These are phyloP conservation scores for Eucalyptus caleyi DNA, from an alignment of 345 rosid species.

Conservation along the genomic window DNA sequence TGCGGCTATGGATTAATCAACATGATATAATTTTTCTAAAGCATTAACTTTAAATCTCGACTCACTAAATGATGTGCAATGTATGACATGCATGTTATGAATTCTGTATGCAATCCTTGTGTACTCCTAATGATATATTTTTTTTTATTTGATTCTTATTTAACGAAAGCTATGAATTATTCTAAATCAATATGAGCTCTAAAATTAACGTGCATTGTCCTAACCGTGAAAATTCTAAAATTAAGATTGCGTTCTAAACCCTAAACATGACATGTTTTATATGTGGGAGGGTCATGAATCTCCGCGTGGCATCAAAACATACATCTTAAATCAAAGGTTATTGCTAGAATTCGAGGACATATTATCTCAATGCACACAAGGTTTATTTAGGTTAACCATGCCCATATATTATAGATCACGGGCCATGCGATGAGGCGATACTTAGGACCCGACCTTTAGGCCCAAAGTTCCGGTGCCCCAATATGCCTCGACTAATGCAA, in stretches of 20 bases:
- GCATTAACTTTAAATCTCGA: not conserved
- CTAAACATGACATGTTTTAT: not conserved
- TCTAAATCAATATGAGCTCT: not conserved
- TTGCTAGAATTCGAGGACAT: not conserved
- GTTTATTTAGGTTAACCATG: too few species aligned
- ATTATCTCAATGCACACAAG: not conserved
- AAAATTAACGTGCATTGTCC: not conserved
- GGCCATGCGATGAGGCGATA: not conserved
- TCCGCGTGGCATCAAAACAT: accelerated
- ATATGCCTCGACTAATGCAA: not conserved
- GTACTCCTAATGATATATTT: not conserved
- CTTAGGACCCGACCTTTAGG: not conserved
- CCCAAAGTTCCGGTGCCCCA: not conserved
- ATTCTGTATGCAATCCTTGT: not conserved
- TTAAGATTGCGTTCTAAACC: not conserved
- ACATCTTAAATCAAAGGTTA: not conserved
- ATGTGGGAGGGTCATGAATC: not conserved
- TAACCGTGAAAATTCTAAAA: not conserved
- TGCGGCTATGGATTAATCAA: not conserved
- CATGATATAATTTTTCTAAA: too few species aligned
- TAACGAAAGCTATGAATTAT: not conserved
- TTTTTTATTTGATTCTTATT: not conserved
- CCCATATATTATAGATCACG: not conserved
- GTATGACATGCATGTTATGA: not conserved
- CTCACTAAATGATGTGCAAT: not conserved